Base-by-base conservation (phyloP, 2,329 filamentous ascomycete species). In the Colletotrichum viniferum region DNA sequence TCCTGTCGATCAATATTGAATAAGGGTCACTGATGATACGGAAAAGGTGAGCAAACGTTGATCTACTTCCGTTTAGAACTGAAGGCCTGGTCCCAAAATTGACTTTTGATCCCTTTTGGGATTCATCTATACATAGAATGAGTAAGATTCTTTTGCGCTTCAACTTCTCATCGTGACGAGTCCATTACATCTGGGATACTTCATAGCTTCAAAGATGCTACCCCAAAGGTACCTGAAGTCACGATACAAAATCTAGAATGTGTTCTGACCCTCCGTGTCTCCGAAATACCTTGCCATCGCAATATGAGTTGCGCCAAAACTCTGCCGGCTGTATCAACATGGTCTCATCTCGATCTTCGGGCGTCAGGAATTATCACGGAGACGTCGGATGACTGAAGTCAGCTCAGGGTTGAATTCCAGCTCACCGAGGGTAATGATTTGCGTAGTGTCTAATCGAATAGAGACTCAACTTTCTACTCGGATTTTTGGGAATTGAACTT, bases 221-320 rank as follows among this genome's bases (percentile, higher is more conserved):
- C 43, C 3, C 10, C 13, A n/a, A n/a, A 4, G n/a, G 10, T 48
- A 21, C n/a, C n/a, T 5, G n/a, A 7, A 13, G n/a, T n/a, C n/a
- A 21, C n/a, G n/a, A 48, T 4, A 13, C 2, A 13, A 7, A 3
- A 21, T 16, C 5, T 1, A 48, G 43, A 7, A 48, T 21, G 0
- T 7, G 2, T 21, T 21, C 43, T 48, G 5, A 0, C 5, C 10
- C 1, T 13, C 43, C 4, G n/a, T 21, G 18, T 4, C 3, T 48
- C 3, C 2, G 3, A 48, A 48, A 12, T 13, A 48, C 0, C 0
- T 21, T 21, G n/a, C 1, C n/a, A 48, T 48, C 3, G n/a, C 18
- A 21, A 7, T 5, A 6, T 13, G 43, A 48, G 43, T 3, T 21
- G 1, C 10, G 18, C n/a, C 10, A 7, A 48, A 48, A 3, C 6